These are phyloP conservation scores for Urostyla sp. DNA, from an alignment of 73 alveolate species.

Conservation along the genomic window DNA sequence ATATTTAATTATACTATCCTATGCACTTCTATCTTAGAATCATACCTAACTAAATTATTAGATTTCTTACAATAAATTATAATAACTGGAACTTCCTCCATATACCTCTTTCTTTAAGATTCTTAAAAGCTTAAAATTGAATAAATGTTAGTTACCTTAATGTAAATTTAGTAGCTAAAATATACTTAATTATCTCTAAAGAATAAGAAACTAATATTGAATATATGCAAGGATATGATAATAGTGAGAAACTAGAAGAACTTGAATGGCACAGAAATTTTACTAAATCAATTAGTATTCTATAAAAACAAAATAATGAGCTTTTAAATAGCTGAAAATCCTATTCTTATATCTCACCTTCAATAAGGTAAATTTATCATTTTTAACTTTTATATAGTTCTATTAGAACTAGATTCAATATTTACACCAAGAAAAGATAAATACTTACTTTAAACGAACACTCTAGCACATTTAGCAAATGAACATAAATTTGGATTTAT, in stretches of 20 bases:
- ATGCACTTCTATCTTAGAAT: no score
- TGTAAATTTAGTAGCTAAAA: background rate
- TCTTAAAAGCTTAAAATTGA: slow-evolving; percentile 12
- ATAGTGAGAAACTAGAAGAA: background rate
- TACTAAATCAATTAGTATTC: background rate
- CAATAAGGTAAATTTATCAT: slow-evolving; percentile 5
- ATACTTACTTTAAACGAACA: slow-evolving; percentile 17
- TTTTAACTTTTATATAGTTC: background rate
- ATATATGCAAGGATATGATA: background rate
- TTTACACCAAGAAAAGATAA: slow-evolving; percentile 30
- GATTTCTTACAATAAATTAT: slow-evolving; percentile 3
- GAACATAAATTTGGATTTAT: slow-evolving; percentile 38
- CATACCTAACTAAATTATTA: background rate
- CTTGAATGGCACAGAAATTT: background rate
- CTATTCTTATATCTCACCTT: background rate
- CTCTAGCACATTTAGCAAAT: slow-evolving; percentile 8
- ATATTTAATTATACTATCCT: background rate
- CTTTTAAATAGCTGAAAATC: slow-evolving; percentile 34
- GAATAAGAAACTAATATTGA: background rate
- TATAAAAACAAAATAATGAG: background rate
- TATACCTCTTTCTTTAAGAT: background rate
- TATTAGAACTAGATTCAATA: slow-evolving; percentile 8
- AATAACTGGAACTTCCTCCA: background rate
- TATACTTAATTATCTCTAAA: background rate
- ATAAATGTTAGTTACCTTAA: background rate